Base-by-base conservation (phyloP, 805 yeast genomes). In the Candida incommunis region DNA sequence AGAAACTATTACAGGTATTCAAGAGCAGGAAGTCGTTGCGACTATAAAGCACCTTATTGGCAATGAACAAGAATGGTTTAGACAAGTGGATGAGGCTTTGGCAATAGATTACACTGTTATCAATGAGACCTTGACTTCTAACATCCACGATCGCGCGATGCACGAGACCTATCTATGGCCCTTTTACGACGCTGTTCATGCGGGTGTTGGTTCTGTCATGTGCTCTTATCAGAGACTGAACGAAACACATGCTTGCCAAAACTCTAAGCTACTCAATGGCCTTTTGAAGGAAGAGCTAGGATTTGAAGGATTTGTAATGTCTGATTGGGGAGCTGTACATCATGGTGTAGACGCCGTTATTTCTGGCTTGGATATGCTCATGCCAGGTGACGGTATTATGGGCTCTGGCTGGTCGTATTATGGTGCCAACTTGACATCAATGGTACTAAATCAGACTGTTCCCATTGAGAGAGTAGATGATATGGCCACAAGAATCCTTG, bases 251-350 rank as follows among this genome's bases (percentile, higher is more conserved):
- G 72, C 79, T 5, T 76, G 82, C 54, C 78, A 78, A 51, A 78
- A 78, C 54, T 67, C 77, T 2, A 70, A 72, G 48, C 62, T 75
- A 41, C 51, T 78, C 50, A 77, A 77, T 57, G 65, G 70, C 45
- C 59, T 78, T 22, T 59, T 78, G 50, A 78, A 76, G 59, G 77
- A 71, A 41, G 81, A 78, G 57, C 58, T 76, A 43, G 81, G 81
- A 0, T 78, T 76, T 53, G 81, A 77, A 60, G 83, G 82, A 0
- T 77, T 74, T 56, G 78, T 77, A n/a, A 70, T 76, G 46, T 68
- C 78, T 23, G 82, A 77, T 54, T 76, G 82, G 80, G 76, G 75
- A n/a, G 82, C 78, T 3, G 78, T 72, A 48, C 78, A 72, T 51
- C 55, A 71, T 5, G 82, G 82, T 4, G 75, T 76, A 3, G 65